Conservation (phyloP, 2,329 filamentous ascomycete genomes). For the Dothidotthia symphoricarpi region DNA sequence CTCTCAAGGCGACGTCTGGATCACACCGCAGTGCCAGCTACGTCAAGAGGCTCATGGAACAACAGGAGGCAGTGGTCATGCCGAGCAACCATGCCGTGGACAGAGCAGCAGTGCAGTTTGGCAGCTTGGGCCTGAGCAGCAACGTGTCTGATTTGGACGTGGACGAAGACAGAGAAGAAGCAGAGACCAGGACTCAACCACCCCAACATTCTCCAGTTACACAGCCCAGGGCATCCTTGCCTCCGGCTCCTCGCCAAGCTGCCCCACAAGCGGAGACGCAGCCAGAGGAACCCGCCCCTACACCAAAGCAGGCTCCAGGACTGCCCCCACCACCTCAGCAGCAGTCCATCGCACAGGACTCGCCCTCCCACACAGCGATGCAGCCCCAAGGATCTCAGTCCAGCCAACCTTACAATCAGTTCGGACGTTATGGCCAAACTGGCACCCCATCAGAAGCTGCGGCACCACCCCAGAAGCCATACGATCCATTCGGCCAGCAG, state of each 20-base stretch:
- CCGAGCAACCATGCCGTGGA: slow-evolving; percentile 94
- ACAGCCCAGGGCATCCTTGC: slow-evolving; percentile 80
- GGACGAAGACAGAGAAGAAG: slow-evolving; percentile 90
- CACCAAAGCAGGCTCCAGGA: slow-evolving; percentile 61
- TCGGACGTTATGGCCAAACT: slow-evolving; percentile 66
- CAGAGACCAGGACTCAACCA: slow-evolving; percentile 89
- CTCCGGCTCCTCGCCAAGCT: slow-evolving; percentile 61
- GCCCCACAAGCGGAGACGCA: slow-evolving; percentile 42
- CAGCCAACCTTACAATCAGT: slow-evolving; percentile 59
- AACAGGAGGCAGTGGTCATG: slow-evolving; percentile 98
- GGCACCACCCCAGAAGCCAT: slow-evolving; percentile 70
- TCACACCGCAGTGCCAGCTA: slow-evolving; percentile 70
- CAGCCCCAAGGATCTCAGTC: slow-evolving; percentile 50
- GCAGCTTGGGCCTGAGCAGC: slow-evolving; percentile 86
- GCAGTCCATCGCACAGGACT: slow-evolving; percentile 46
- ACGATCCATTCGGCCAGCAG: slow-evolving; percentile 83
- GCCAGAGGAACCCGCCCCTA: slow-evolving; percentile 44
- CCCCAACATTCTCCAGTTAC: slow-evolving; percentile 89
- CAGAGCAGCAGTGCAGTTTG: slow-evolving; percentile 90
- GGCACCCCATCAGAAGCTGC: slow-evolving; percentile 60
- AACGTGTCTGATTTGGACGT: slow-evolving; percentile 71
- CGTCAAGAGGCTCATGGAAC: slow-evolving; percentile 83
- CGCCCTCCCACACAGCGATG: slow-evolving; percentile 52
- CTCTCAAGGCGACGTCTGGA: slow-evolving; percentile 69
- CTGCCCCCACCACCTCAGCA: slow-evolving; percentile 60